A percentile compares a stretch with the other conserved stretches of the same genome.
Conservation (phyloP, 805 yeast genomes). For the Kodamaea restingae region DNA sequence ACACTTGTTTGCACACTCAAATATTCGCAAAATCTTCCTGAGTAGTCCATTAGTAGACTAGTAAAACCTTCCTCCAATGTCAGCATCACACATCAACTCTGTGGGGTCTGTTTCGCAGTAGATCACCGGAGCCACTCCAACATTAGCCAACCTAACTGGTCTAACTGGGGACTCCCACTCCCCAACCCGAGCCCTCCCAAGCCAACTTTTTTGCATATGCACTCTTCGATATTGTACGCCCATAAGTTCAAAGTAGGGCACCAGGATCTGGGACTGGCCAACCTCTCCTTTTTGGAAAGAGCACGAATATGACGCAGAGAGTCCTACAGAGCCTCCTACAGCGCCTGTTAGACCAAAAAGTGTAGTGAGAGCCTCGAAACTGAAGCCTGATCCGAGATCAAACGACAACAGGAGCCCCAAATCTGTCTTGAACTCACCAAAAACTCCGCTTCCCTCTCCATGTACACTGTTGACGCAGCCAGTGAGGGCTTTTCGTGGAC, state of each 20-base stretch:
- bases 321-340: not conserved
- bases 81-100: conserved; percentile 11
- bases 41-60: not conserved
- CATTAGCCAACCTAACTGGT: conserved; percentile 3
- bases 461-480: conserved; percentile 16
- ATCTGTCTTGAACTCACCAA: not conserved
- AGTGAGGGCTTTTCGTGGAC: conserved; percentile 13
- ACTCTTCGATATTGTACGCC: conserved; percentile 13
- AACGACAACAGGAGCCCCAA: not conserved
- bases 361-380: not conserved
- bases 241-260: conserved; percentile 12
- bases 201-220: not conserved
- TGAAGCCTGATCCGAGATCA: not conserved
- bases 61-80: not conserved
- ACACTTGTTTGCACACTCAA: not conserved
- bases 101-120: conserved; percentile 18
- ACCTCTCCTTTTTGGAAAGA: conserved; percentile 14
- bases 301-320: conserved; percentile 13
- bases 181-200: conserved; percentile 3
- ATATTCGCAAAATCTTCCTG: not conserved
- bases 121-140: conserved; percentile 13
- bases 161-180: conserved; percentile 9
- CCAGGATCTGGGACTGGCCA: conserved; percentile 21
- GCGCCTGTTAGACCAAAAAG: not conserved
- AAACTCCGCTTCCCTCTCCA: conserved; percentile 19